A percentile compares a stretch with the other conserved stretches of the same genome.
phyloP scores from a whole-genome alignment of 192 early-diverging fungal genomes.

The Rhizoclosmatium globosum region DNA sequence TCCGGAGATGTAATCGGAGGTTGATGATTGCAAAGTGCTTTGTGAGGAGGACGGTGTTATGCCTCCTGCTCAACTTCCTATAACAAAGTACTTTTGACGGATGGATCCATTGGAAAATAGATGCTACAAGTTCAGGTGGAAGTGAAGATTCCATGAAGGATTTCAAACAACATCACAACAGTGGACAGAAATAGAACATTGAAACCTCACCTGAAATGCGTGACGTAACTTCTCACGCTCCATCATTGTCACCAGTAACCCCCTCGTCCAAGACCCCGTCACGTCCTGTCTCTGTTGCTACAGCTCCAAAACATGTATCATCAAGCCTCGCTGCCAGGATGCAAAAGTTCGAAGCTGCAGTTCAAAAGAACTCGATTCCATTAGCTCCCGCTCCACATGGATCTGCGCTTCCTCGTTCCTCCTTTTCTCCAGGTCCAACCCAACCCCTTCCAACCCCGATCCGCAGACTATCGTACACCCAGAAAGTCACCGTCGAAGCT shows the following conservation, averaged over 20 bases:
- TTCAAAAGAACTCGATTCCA: no score
- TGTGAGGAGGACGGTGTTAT: not conserved
- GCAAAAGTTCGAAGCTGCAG: no score
- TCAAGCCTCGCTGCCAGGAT: no score
- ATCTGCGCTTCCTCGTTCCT: no score
- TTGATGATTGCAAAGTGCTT: constrained; percentile 5
- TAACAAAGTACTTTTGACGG: not conserved
- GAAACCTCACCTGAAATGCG: not conserved
- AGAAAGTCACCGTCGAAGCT: not conserved
- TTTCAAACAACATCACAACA: not conserved
- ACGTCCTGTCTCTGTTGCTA: not conserved
- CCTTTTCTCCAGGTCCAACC: no score
- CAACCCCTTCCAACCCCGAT: not conserved
- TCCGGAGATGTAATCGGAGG: not conserved
- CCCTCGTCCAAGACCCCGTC: not conserved
- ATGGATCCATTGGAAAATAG: constrained; percentile 16
- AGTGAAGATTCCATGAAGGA: not conserved
- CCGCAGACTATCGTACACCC: not conserved
- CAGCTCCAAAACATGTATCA: not conserved
- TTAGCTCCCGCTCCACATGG: no score
- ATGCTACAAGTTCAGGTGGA: not conserved
- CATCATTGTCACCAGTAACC: not conserved
- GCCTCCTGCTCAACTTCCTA: not conserved
- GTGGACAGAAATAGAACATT: not conserved
- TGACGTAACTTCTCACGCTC: not conserved